phyloP scores from a whole-genome alignment of 495 filamentous ascomycete genomes.

The Penicillium cataractarum region DNA sequence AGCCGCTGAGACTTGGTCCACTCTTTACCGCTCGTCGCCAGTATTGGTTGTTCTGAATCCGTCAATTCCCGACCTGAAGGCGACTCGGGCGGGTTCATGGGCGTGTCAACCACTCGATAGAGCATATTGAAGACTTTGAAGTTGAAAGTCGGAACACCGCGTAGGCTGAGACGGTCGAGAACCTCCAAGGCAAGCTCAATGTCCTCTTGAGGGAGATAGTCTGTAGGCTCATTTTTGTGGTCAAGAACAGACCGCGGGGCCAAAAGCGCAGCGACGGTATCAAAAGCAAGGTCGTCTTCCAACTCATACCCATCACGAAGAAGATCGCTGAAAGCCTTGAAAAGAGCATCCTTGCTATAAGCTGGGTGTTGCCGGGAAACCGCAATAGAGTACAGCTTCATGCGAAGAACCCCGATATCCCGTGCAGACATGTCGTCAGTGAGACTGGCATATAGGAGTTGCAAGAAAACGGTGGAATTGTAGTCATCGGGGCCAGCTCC shows the following conservation, averaged over 20 bases:
- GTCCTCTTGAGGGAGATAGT: slow-evolving; percentile 30
- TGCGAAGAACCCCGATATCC: slow-evolving; percentile 31
- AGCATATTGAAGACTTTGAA: slow-evolving; percentile 49
- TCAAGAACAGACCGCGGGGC: slow-evolving; percentile 17
- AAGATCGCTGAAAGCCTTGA: slow-evolving; percentile 34
- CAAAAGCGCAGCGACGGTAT: slow-evolving; percentile 44
- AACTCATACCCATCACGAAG: slow-evolving; percentile 39
- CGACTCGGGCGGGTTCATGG: slow-evolving; percentile 25
- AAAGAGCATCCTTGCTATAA: slow-evolving; percentile 41
- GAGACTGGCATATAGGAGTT: slow-evolving; percentile 42
- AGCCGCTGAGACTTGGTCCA: slow-evolving; percentile 22
- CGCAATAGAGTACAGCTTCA: slow-evolving; percentile 45
- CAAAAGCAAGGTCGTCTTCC: slow-evolving; percentile 38
- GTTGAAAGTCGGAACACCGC: slow-evolving; percentile 46
- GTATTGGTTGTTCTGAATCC: slow-evolving; percentile 1
- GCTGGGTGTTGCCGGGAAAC: slow-evolving; percentile 39
- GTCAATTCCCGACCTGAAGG: not conserved
- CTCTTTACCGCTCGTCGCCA: slow-evolving; percentile 8
- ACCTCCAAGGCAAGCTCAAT: slow-evolving; percentile 48
- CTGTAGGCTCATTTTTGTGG: slow-evolving; percentile 5
- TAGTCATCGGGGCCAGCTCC: slow-evolving; percentile 46
- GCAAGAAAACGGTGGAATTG: slow-evolving; percentile 53
- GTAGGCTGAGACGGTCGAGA: slow-evolving; percentile 48
- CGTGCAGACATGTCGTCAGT: slow-evolving; percentile 34
- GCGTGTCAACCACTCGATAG: slow-evolving; percentile 34